Evolutionary conservation across 2,329 filamentous ascomycete species (phyloP).

Genomic region (Ascomycota sp.): DNA sequence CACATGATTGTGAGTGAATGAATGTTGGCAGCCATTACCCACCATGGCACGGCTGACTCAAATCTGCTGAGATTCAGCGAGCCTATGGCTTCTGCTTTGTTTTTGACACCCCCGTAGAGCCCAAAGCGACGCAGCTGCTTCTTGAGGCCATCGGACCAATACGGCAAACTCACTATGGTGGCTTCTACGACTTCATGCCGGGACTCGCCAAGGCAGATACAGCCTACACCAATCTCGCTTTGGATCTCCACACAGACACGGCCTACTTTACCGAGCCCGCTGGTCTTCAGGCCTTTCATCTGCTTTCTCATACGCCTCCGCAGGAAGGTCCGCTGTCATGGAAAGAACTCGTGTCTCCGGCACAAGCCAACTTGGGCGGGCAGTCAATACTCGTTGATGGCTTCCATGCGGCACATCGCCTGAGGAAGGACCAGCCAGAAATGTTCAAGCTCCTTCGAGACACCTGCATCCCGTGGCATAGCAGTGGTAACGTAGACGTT

Average conservation of each 20-base stretch:
- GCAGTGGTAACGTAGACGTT: slow-evolving; percentile 72
- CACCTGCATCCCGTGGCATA: slow-evolving; percentile 49
- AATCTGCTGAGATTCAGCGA: slow-evolving; percentile 24
- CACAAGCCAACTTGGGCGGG: slow-evolving; percentile 33
- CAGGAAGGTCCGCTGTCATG: slow-evolving; percentile 4
- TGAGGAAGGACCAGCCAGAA: slow-evolving; percentile 29
- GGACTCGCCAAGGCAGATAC: slow-evolving; percentile 75
- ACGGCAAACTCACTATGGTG: slow-evolving; percentile 75
- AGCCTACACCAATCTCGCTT: slow-evolving; percentile 67
- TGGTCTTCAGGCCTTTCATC: slow-evolving; percentile 78
- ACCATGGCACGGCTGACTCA: no score
- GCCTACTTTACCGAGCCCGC: slow-evolving; percentile 90
- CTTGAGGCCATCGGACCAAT: slow-evolving; percentile 70
- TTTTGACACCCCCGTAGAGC: slow-evolving; percentile 39
- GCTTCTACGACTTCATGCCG: slow-evolving; percentile 60
- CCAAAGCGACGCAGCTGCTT: slow-evolving; percentile 49
- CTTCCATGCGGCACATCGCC: slow-evolving; percentile 44
- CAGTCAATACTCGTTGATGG: slow-evolving; percentile 69
- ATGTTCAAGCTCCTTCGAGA: slow-evolving; percentile 35
- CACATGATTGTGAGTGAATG: slow-evolving; percentile 31
- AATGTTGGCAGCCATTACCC: background rate
- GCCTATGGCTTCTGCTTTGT: slow-evolving; percentile 59
- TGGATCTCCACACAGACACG: slow-evolving; percentile 77
- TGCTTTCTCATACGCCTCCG: slow-evolving; percentile 45
- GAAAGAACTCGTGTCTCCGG: slow-evolving; percentile 3